These are phyloP conservation scores for Phaeosphaeriaceae sp. DNA, from an alignment of 2,329 filamentous ascomycete genomes.

Conservation along the genomic window DNA sequence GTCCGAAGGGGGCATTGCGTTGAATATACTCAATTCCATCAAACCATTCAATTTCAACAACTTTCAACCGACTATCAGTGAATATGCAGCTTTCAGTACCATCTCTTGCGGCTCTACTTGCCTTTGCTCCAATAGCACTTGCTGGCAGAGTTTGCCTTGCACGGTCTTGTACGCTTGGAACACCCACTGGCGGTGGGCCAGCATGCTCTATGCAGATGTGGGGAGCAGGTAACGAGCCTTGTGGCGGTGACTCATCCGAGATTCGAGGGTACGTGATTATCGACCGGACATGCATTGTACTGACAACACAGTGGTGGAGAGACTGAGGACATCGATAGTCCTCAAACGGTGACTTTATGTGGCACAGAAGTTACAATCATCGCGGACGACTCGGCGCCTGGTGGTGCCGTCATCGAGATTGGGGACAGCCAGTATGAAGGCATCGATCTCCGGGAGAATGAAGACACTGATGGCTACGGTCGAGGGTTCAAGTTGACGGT, in stretches of 20 bases:
- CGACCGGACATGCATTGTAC: background rate
- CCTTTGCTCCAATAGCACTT: background rate
- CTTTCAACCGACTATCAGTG: background rate
- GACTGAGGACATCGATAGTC: background rate
- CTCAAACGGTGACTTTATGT: background rate
- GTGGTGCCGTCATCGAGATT: background rate
- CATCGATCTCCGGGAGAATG: background rate
- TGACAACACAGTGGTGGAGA: background rate
- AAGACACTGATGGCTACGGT: background rate
- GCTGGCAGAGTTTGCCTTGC: background rate
- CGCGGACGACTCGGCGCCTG: background rate
- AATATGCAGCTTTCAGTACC: background rate
- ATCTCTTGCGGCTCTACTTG: background rate
- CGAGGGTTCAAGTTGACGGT: background rate
- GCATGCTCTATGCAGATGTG: background rate
- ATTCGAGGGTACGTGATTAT: background rate
- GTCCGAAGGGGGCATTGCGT: background rate
- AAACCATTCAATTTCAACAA: background rate
- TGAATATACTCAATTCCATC: too few relatives aligned
- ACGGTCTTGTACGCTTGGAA: background rate
- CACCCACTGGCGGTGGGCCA: background rate
- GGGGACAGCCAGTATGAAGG: background rate
- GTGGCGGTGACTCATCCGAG: background rate
- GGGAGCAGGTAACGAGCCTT: background rate
- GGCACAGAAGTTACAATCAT: background rate